Conservation (phyloP, 148 eudicot genomes). For the Mesembryanthemum crystallinum region DNA sequence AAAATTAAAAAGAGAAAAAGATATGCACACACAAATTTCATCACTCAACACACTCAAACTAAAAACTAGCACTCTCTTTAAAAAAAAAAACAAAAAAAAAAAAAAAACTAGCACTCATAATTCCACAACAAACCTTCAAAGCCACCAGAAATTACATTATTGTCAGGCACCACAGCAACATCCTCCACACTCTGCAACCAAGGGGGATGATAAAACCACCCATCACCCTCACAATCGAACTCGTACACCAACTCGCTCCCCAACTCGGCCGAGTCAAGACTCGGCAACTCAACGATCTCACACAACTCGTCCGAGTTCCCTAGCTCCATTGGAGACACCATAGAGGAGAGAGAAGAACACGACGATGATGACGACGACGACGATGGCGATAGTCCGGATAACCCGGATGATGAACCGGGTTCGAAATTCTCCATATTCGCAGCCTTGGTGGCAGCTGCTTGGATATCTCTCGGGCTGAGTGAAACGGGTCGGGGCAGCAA, state of each 20-base stretch:
- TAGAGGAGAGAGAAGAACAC: conserved; percentile 23
- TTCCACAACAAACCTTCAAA: conserved; percentile 61
- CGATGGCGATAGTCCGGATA: conserved; percentile 13
- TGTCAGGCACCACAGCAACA: conserved; percentile 27
- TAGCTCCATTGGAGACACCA: conserved; percentile 29
- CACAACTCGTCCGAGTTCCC: conserved; percentile 52
- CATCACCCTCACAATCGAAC: conserved; percentile 16
- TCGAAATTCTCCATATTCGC: conserved; percentile 68
- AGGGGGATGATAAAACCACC: conserved; percentile 51
- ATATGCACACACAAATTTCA: conserved; percentile 12
- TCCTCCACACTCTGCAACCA: conserved; percentile 36
- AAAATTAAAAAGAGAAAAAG: background rate
- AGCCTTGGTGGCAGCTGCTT: conserved; percentile 80
- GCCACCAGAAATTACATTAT: background rate
- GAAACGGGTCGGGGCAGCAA: conserved; percentile 64
- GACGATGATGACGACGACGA: conserved; percentile 20
- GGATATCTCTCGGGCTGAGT: conserved; percentile 60
- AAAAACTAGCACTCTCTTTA: background rate
- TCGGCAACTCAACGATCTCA: conserved; percentile 74
- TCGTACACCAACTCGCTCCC: conserved; percentile 45
- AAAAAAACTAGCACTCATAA: conserved; percentile 20
- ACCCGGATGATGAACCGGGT: conserved; percentile 4
- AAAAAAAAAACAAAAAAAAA: background rate
- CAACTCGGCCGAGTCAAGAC: conserved; percentile 44
- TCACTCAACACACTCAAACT: background rate